These are phyloP conservation scores for Magnusiomyces paraingens DNA, from an alignment of 1,139 yeast genomes.

Conservation along the genomic window DNA sequence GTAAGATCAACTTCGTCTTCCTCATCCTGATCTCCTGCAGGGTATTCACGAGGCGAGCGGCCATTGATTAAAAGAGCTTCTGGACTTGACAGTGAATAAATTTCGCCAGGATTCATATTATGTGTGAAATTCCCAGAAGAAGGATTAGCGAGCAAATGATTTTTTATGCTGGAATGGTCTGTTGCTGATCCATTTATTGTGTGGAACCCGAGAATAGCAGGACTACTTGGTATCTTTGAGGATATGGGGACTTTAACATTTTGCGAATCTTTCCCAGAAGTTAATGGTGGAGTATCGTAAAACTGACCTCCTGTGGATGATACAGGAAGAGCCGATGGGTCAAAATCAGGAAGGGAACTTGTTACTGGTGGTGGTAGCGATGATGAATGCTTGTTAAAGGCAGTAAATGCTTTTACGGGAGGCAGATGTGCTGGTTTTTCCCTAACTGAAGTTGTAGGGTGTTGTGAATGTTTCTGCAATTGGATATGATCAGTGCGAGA, in stretches of 20 bases:
- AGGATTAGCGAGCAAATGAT: background rate
- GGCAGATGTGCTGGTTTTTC: too few relatives aligned
- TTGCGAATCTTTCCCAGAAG: background rate
- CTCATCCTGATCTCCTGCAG: background rate
- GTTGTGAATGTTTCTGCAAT: background rate
- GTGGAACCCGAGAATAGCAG: background rate
- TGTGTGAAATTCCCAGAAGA: background rate
- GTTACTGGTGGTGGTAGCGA: background rate
- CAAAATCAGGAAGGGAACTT: background rate
- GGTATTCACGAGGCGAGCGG: background rate
- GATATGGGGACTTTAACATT: background rate
- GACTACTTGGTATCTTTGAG: background rate
- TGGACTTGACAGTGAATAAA: background rate
- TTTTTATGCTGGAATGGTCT: background rate
- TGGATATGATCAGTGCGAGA: background rate
- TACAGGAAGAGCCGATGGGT: background rate
- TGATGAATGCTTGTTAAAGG: background rate
- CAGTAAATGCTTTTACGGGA: background rate
- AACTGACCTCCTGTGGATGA: background rate
- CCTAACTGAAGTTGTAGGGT: background rate
- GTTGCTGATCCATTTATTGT: background rate
- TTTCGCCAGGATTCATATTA: background rate
- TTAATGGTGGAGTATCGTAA: slow-evolving; percentile 5
- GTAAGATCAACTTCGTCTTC: too few relatives aligned
- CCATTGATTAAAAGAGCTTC: background rate